Percentiles rank a stretch among this genome's conserved stretches.
phyloP scores from a whole-genome alignment of 345 rosid species.

The Eutrema yunnanense region DNA sequence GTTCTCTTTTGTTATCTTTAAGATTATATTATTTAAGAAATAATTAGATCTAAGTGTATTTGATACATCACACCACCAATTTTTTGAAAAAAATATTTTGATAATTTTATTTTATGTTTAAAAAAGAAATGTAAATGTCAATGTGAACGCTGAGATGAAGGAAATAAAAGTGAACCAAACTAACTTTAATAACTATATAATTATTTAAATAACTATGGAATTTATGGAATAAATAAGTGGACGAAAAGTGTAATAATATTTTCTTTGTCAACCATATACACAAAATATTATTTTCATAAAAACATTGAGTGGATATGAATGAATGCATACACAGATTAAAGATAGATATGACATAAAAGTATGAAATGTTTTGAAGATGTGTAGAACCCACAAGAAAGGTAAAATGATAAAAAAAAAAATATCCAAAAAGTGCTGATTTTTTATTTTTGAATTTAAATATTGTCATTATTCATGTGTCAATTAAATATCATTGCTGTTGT shows the following conservation, averaged over 20 bases:
- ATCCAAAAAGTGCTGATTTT: conserved; percentile 14
- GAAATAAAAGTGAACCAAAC: too few species aligned
- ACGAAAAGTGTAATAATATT: not conserved
- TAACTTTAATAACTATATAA: not conserved
- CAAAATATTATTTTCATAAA: not conserved
- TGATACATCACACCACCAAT: too few species aligned
- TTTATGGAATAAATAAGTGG: not conserved
- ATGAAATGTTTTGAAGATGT: not conserved
- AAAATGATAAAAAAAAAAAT: conserved; percentile 8
- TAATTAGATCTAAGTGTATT: too few species aligned
- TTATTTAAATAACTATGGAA: not conserved
- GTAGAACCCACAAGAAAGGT: conserved; percentile 30
- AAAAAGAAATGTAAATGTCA: too few species aligned
- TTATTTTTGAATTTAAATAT: not conserved
- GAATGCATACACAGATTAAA: conserved; percentile 12
- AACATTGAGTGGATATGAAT: conserved; percentile 16
- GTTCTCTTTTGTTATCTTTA: too few species aligned
- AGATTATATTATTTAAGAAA: too few species aligned
- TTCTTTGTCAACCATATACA: not conserved
- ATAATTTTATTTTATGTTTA: too few species aligned
- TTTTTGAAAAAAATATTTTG: too few species aligned
- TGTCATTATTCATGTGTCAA: conserved; percentile 17
- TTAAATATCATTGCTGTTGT: conserved; percentile 1
- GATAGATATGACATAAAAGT: conserved; percentile 17
- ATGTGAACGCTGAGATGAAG: too few species aligned